phyloP scores from a whole-genome alignment of 768 basidiomycete species.

The Trametes sanguinea region DNA sequence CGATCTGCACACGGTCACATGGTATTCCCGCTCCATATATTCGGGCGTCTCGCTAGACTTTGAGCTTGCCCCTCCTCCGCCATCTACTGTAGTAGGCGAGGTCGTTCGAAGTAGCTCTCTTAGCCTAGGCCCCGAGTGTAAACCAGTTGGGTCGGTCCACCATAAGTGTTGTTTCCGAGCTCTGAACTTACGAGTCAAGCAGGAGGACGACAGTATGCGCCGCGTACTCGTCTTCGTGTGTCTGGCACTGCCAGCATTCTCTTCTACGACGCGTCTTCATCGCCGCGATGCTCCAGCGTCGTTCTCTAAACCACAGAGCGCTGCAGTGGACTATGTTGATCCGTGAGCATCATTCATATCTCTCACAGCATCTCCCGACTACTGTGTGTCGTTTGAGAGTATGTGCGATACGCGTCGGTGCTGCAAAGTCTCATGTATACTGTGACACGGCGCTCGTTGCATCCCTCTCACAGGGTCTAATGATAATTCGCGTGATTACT shows the following conservation, averaged over 20 bases:
- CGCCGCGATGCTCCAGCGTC: constrained; percentile 16
- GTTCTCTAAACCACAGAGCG: constrained; percentile 34
- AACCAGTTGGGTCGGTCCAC: not conserved
- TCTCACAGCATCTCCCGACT: not conserved
- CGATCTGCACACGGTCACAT: not conserved
- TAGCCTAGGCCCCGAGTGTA: too few species aligned
- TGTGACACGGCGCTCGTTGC: too few species aligned
- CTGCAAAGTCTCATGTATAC: too few species aligned
- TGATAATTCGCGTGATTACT: too few species aligned
- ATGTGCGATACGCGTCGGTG: too few species aligned
- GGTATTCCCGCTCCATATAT: not conserved
- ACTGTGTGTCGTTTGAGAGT: too few species aligned
- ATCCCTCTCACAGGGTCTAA: too few species aligned
- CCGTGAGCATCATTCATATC: constrained; percentile 37
- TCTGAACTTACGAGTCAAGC: not conserved
- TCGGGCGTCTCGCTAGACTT: not conserved
- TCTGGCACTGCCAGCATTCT: not conserved
- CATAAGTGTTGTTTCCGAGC: not conserved
- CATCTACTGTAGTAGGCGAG: too few species aligned
- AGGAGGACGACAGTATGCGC: not conserved
- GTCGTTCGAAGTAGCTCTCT: too few species aligned
- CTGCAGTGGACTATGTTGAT: constrained; percentile 48
- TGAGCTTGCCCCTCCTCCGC: not conserved
- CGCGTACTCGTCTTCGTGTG: not conserved
- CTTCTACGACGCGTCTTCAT: constrained; percentile 4